Percentiles rank a stretch among this genome's conserved stretches.
phyloP scores from a whole-genome alignment of 2,329 filamentous ascomycete species.

The Alternaria sp. region DNA sequence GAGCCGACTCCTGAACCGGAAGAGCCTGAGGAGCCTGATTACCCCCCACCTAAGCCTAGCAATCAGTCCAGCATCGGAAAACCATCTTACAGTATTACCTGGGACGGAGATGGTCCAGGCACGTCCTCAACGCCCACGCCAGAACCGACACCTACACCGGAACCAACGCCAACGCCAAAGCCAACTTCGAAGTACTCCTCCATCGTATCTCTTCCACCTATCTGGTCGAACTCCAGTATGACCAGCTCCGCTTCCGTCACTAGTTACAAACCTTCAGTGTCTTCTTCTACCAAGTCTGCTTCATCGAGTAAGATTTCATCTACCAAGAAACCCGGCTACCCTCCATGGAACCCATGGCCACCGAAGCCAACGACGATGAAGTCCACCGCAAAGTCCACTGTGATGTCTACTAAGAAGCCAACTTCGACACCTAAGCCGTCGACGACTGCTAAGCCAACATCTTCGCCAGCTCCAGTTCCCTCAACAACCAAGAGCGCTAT shows the following conservation, averaged over 20 bases:
- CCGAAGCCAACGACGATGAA: conserved; percentile 14
- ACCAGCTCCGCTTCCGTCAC: background rate
- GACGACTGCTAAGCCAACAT: conserved; percentile 3
- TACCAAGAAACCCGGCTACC: conserved; percentile 18
- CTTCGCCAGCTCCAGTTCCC: conserved; percentile 8
- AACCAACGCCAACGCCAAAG: conserved; percentile 6
- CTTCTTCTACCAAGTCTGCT: background rate
- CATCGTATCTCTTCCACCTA: background rate
- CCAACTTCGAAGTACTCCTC: conserved; percentile 7
- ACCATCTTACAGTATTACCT: conserved; percentile 9
- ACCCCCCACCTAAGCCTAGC: conserved; percentile 10
- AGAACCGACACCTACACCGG: conserved; percentile 2
- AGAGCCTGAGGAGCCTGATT: conserved; percentile 8
- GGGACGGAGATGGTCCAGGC: conserved; percentile 10
- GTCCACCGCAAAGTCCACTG: background rate
- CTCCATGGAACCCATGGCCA: conserved; percentile 14
- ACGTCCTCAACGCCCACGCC: background rate
- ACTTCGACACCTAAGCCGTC: conserved; percentile 1
- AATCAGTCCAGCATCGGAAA: conserved; percentile 8
- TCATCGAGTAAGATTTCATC: conserved; percentile 4
- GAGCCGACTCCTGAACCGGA: conserved; percentile 11
- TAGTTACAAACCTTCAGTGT: background rate
- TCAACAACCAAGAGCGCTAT: conserved; percentile 5
- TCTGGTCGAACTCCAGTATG: conserved; percentile 3
- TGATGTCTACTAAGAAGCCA: conserved; percentile 2